Conservation (phyloP, 208 protist genomes). For the Sergeia podlipaevii region DNA sequence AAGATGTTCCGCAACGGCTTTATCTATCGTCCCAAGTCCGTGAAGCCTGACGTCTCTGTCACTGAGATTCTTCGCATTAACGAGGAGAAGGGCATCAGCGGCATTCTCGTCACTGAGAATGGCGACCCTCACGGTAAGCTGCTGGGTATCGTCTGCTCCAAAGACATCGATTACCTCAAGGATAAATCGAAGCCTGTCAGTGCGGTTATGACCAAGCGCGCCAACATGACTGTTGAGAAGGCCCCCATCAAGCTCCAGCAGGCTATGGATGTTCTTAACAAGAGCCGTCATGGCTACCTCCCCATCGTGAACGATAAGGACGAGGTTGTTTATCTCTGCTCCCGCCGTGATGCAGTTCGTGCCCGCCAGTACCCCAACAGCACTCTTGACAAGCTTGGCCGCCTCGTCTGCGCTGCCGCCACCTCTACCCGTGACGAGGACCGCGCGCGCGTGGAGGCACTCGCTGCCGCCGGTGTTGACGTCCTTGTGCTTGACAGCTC, state of each 20-base stretch:
- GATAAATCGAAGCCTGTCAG: conserved; percentile 67
- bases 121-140: conserved; percentile 93
- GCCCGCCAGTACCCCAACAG: conserved; percentile 80
- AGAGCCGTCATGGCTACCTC: conserved; percentile 94
- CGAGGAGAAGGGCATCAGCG: conserved; percentile 92
- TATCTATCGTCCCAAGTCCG: conserved; percentile 94
- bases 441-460: conserved; percentile 68
- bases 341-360: conserved; percentile 78
- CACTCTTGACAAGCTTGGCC: conserved; percentile 75
- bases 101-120: conserved; percentile 96
- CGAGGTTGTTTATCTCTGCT: conserved; percentile 91
- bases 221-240: conserved; percentile 78
- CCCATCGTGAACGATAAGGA: conserved; percentile 94
- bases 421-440: conserved; percentile 91
- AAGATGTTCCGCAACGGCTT: conserved; percentile 97
- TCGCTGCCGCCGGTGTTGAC: conserved; percentile 90
- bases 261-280: conserved; percentile 94
- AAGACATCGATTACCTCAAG: conserved; percentile 97
- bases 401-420: conserved; percentile 87
- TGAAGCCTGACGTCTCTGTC: conserved; percentile 82
- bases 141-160: conserved; percentile 95
- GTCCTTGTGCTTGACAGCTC: conserved; percentile 95
- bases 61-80: conserved; percentile 91
- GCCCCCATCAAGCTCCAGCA: conserved; percentile 90
- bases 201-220: conserved; percentile 85